A percentile compares a stretch with the other conserved stretches of the same genome.
phyloP scores from a whole-genome alignment of 2,329 filamentous ascomycete genomes.

The Trichoderma sp. region DNA sequence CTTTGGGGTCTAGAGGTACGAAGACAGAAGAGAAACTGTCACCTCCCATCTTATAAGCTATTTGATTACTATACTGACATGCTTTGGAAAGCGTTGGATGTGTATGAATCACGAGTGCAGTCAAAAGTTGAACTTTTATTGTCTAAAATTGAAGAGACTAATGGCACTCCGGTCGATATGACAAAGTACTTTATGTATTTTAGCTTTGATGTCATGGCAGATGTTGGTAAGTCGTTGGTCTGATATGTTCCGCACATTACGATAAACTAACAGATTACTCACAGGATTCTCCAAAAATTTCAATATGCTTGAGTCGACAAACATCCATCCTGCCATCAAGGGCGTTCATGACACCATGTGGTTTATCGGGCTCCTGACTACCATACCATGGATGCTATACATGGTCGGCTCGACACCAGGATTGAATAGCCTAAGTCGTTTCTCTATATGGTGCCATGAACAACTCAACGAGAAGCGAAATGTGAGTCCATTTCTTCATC shows the following conservation, averaged over 20 bases:
- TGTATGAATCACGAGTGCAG: background rate
- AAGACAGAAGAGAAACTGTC: background rate
- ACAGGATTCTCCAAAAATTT: background rate
- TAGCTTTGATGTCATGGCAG: conserved; percentile 42
- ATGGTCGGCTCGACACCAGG: conserved; percentile 37
- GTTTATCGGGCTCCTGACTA: background rate
- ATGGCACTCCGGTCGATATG: conserved; percentile 28
- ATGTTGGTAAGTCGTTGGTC: conserved; percentile 31
- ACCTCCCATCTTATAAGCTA: background rate
- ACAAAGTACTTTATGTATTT: conserved; percentile 36
- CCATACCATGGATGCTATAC: background rate
- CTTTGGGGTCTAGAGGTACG: background rate
- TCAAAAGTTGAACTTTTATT: background rate
- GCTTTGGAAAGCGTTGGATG: background rate
- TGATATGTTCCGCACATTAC: background rate
- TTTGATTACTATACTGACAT: background rate
- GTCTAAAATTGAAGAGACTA: background rate
- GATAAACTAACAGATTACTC: background rate
- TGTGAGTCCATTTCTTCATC: background rate
- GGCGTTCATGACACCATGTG: background rate
- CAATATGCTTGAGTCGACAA: background rate
- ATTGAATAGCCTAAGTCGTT: conserved; percentile 32
- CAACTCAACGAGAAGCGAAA: conserved; percentile 18
- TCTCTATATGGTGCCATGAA: conserved; percentile 28
- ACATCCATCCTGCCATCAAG: background rate